Conservation (phyloP, 345 rosid genomes). For the Acer negundo region DNA sequence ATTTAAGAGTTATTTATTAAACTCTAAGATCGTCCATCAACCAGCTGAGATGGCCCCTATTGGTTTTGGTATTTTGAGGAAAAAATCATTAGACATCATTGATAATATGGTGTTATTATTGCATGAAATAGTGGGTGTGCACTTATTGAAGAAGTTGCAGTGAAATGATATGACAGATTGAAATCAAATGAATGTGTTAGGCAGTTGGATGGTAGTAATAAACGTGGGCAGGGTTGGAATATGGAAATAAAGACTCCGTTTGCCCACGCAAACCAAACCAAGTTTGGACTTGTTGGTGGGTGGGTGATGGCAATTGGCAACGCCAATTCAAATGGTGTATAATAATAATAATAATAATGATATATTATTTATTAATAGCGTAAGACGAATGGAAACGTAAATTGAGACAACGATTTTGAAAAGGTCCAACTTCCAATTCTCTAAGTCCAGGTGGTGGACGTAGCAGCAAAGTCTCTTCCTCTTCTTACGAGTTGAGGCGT, state of each 20-base stretch:
- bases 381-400: neutral
- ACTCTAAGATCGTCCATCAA: too few relatives aligned
- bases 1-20: too few relatives aligned
- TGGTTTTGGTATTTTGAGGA: too few relatives aligned
- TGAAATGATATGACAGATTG: too few relatives aligned
- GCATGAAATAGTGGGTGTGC: neutral
- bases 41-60: too few relatives aligned
- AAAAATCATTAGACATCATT: too few relatives aligned
- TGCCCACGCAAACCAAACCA: constrained; percentile 1
- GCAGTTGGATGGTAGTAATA: neutral
- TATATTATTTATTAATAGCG: neutral
- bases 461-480: too few relatives aligned
- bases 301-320: neutral
- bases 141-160: neutral
- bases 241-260: constrained; percentile 5
- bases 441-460: too few relatives aligned
- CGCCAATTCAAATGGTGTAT: neutral
- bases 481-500: neutral
- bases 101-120: neutral
- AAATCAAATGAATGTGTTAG: neutral
- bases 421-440: too few relatives aligned
- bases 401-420: too few relatives aligned
- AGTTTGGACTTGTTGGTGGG: neutral
- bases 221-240: neutral
- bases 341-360: neutral